Evolutionary conservation across 768 basidiomycete species (phyloP).

Genomic region (Tylopilus balloui): DNA sequence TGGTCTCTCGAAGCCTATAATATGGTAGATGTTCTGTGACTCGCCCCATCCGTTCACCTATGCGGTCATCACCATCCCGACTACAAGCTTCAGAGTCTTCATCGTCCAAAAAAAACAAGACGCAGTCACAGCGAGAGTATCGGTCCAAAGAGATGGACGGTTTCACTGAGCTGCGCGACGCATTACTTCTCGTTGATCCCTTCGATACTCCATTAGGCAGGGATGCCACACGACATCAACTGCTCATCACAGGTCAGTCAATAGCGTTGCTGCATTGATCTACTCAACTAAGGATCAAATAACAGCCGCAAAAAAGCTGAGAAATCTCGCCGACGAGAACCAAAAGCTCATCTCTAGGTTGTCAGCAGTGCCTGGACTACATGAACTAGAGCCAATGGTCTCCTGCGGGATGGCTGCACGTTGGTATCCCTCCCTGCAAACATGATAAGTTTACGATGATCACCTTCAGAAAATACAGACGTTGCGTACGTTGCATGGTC

Average conservation of each 20-base stretch:
- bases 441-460: not conserved
- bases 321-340: slow-evolving; percentile 24
- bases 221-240: slow-evolving; percentile 29
- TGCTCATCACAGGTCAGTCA: slow-evolving; percentile 23
- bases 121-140: slow-evolving; percentile 28
- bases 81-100: slow-evolving; percentile 1
- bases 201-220: slow-evolving; percentile 22
- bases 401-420: not conserved
- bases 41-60: slow-evolving; percentile 10
- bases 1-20: slow-evolving; percentile 11
- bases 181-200: slow-evolving; percentile 24
- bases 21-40: slow-evolving; percentile 6
- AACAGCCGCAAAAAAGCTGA: slow-evolving; percentile 48
- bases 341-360: slow-evolving; percentile 14
- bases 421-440: slow-evolving; percentile 7
- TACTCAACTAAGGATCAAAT: slow-evolving; percentile 2
- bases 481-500: slow-evolving; percentile 7
- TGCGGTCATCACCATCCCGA: slow-evolving; percentile 16
- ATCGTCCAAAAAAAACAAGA: slow-evolving; percentile 19
- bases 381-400: not conserved
- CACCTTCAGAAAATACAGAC: slow-evolving; percentile 8
- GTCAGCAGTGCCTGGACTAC: slow-evolving; percentile 8
- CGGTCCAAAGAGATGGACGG: slow-evolving; percentile 30
- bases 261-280: not conserved
- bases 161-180: slow-evolving; percentile 28